Conservation (phyloP, 352 stramenopile species). For the Phytophthora sansomeana region DNA sequence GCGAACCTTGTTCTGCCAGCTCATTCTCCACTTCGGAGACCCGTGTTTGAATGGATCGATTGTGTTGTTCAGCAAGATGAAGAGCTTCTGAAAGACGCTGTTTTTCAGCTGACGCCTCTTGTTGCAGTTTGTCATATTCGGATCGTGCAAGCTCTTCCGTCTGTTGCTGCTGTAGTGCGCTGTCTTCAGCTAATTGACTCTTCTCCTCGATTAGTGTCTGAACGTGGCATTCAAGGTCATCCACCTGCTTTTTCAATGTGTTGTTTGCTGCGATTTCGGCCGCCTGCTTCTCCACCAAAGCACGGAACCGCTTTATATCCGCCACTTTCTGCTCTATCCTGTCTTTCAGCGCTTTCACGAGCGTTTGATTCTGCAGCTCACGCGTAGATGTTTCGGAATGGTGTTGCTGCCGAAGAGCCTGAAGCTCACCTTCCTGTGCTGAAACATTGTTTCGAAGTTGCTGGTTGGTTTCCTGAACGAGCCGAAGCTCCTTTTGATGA, state of each 20-base stretch:
- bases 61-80: conserved; percentile 7
- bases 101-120: conserved; percentile 10
- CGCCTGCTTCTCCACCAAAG: conserved; percentile 2
- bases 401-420: conserved; percentile 12
- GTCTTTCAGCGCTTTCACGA: conserved; percentile 25
- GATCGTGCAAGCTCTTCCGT: neutral
- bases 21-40: conserved; percentile 26
- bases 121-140: conserved; percentile 8
- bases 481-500: conserved; percentile 21
- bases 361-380: conserved; percentile 20
- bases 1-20: conserved; percentile 12
- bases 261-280: conserved; percentile 5
- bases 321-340: conserved; percentile 27
- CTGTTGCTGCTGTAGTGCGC: conserved; percentile 6
- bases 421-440: conserved; percentile 8
- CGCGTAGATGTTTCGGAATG: neutral
- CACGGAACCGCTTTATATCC: conserved; percentile 10
- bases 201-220: neutral
- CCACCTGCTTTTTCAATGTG: conserved; percentile 1
- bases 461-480: conserved; percentile 16
- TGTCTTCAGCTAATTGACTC: neutral
- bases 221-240: conserved; percentile 9
- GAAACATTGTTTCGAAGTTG: conserved; percentile 9
- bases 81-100: conserved; percentile 12
- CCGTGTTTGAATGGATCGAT: conserved; percentile 13